Evolutionary conservation across 2,329 filamentous ascomycete genomes (phyloP), one percentile per base, ranked within the genome.

Genomic region (Aspergillus hiratsukae): DNA sequence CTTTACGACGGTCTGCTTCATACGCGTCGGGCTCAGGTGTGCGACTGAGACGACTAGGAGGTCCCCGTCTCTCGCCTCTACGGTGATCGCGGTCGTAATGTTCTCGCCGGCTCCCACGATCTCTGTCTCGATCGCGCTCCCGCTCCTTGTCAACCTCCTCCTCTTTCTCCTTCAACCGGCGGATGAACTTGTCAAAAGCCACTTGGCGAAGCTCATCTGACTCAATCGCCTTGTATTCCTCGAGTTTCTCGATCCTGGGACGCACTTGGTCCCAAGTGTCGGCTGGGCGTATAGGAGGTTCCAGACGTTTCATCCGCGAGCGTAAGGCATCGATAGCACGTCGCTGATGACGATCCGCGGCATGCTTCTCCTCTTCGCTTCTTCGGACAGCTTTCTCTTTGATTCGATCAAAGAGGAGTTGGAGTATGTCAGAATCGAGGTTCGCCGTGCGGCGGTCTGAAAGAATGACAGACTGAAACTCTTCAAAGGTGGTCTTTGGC

Each of bases 21-120:
- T 99, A 99, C 21, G 90, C 85, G 76, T 99, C 92, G 57, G 85
- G 84, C 74, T 97, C 94, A n/a, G 91, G 92, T 65, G 88, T 92
- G 66, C 91, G 90, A 70, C 90, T 95, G 65, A 85, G 84, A 65
- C 90, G 81, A 63, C 78, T 78, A 45, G 74, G 70, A 27, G 69
- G 69, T 52, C 73, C 72, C 48, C 71, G 67, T 56, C 74, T 67
- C 46, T 75, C 74, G 52, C 73, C 73, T 49, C 72, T 76, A 51
- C 76, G 85, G 67, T 82, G 80, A 48, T 85, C 86, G 67, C 76
- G 76, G 54, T 77, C 75, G 54, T 76, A 64, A 60, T 82, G 81
- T 57, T 87, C 84, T 55, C 83, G 84, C n/a, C 69, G 72, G 52
- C 65, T 62, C 41, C 67, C 69, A 50, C 75, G 74, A 54, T 80